A percentile compares a stretch with the other conserved stretches of the same genome.
Evolutionary conservation across 768 basidiomycete genomes (phyloP).

Genomic region (Ramaria sp.): DNA sequence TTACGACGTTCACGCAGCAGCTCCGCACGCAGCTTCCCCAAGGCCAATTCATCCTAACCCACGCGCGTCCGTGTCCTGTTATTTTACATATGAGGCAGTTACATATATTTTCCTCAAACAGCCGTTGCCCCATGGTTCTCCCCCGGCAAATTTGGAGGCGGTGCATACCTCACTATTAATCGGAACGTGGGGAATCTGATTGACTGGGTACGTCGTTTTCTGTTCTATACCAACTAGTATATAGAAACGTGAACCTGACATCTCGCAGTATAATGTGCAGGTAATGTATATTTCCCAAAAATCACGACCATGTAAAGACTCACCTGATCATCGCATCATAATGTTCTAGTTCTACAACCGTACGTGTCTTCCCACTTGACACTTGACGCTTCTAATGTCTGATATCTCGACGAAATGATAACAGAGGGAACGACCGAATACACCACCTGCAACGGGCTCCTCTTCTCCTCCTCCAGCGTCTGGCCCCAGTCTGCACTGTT

Average conservation of each 20-base stretch:
- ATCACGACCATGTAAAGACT: no score
- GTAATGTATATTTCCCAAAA: no score
- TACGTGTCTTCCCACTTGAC: constrained; percentile 11
- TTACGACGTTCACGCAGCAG: constrained; percentile 26
- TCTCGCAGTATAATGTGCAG: constrained; percentile 31
- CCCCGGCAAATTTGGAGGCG: constrained; percentile 23
- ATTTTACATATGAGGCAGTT: neutral
- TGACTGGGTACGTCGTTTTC: constrained; percentile 27
- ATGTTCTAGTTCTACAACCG: constrained; percentile 25
- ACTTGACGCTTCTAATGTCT: neutral
- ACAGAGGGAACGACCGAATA: constrained; percentile 11
- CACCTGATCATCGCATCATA: no score
- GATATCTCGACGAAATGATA: neutral
- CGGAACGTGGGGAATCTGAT: constrained; percentile 29
- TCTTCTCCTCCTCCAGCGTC: constrained; percentile 18
- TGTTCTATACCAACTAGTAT: neutral
- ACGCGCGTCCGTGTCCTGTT: constrained; percentile 20
- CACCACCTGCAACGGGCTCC: constrained; percentile 14
- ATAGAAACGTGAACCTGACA: neutral
- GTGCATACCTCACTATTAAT: constrained; percentile 31
- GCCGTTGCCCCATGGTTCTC: constrained; percentile 38
- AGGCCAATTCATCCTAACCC: constrained; percentile 26
- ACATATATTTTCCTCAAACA: constrained; percentile 15
- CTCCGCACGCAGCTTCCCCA: constrained; percentile 25
- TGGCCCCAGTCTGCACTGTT: constrained; percentile 27